phyloP scores from a whole-genome alignment of 108 stramenopile genomes.

The Skeletonema grethae region DNA sequence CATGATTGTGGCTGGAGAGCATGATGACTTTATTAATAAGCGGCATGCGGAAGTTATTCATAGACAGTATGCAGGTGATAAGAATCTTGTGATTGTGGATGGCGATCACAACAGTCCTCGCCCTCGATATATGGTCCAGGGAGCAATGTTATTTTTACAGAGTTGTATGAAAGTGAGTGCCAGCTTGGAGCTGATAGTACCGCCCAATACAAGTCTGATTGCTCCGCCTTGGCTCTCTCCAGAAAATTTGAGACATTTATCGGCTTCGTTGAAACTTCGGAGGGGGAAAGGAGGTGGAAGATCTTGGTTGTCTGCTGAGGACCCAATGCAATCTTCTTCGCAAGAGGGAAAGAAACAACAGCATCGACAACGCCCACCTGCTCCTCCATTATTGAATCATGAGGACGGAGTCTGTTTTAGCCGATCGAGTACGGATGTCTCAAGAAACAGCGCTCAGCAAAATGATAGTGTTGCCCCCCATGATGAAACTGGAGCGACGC shows the following conservation, averaged over 20 bases:
- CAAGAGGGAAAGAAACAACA: neutral
- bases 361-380: neutral
- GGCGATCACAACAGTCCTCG: slow-evolving; percentile 82
- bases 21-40: slow-evolving; percentile 70
- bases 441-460: neutral
- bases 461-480: slow-evolving; percentile 1
- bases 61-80: slow-evolving; percentile 74
- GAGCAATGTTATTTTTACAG: slow-evolving; percentile 43
- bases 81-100: slow-evolving; percentile 74
- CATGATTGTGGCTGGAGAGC: slow-evolving; percentile 67
- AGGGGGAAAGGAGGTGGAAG: neutral
- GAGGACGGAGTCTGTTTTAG: neutral
- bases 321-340: neutral
- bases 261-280: neutral
- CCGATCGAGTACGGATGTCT: neutral
- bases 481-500: slow-evolving; percentile 12
- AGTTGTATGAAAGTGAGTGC: slow-evolving; percentile 46
- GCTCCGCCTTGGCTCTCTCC: slow-evolving; percentile 35
- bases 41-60: slow-evolving; percentile 54
- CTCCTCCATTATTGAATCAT: neutral
- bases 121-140: slow-evolving; percentile 47
- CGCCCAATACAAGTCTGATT: slow-evolving; percentile 33
- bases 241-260: neutral
- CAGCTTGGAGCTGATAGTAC: slow-evolving; percentile 36
- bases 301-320: neutral